phyloP scores from a whole-genome alignment of 441 rosid genomes.

The Populus hybrid region DNA sequence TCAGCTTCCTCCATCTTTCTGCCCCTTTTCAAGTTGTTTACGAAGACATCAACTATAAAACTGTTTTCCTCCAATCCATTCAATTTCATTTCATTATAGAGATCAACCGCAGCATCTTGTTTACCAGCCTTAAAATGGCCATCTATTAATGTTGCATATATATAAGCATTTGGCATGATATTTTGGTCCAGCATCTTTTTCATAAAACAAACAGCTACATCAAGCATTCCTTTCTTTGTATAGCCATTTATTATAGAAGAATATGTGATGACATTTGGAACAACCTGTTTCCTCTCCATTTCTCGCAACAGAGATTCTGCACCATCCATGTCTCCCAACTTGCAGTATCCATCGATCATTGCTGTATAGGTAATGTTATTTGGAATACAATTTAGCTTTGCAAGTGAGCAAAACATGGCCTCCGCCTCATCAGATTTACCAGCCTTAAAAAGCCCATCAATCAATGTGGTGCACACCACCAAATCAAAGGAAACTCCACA shows the following conservation, averaged over 20 bases:
- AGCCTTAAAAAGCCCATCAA: conserved; percentile 80
- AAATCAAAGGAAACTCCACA: conserved; percentile 75
- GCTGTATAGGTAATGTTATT: conserved; percentile 58
- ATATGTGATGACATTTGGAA: conserved; percentile 62
- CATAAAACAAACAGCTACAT: conserved; percentile 53
- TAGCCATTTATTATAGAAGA: conserved; percentile 70
- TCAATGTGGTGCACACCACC: conserved; percentile 66
- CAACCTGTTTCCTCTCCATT: conserved; percentile 52
- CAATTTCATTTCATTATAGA: conserved; percentile 63
- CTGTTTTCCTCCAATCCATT: conserved; percentile 58
- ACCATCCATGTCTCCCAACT: conserved; percentile 57
- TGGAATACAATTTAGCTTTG: conserved; percentile 52
- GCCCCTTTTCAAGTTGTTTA: conserved; percentile 68
- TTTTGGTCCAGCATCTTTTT: conserved; percentile 51
- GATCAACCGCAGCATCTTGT: conserved; percentile 48
- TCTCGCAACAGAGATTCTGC: conserved; percentile 52
- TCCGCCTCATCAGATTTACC: conserved; percentile 63
- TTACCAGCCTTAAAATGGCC: conserved; percentile 70
- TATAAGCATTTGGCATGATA: conserved; percentile 53
- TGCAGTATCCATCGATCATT: conserved; percentile 73
- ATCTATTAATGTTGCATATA: conserved; percentile 66
- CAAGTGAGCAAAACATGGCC: conserved; percentile 45
- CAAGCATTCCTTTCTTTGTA: conserved; percentile 70
- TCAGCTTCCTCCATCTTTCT: conserved; percentile 56
- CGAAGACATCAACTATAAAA: conserved; percentile 57